Evolutionary conservation across 176 grass and related monocot species (phyloP), one percentile per base, ranked within the genome.

Genomic region (Puccinellia tenuiflora): DNA sequence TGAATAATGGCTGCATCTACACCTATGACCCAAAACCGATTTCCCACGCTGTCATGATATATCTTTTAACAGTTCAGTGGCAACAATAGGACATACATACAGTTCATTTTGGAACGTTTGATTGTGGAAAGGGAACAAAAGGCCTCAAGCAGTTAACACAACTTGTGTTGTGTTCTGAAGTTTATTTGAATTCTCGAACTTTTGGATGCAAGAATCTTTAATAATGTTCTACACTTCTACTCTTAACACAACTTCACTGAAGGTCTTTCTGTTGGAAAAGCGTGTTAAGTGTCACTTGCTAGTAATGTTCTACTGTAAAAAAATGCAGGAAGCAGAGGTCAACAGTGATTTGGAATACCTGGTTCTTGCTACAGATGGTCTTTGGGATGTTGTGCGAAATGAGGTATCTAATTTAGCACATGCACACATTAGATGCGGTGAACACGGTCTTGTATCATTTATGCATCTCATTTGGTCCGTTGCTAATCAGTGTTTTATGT

Each of bases 351-450:
- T 90, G 33, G 85, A 98, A 66, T 91, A 87, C 39, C 70, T 98
- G 53, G 85, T 95, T 85, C 93, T 95, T 63, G 96, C 96, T 62
- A 95, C 81, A 11, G 93, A 98, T 91, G 92, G 91, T 24, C 82
- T 95, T 70, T 98, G 96, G 96, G 96, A 95, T 86, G 92, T 88
- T 26, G 64, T 93, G 29, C 47, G 35, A 80, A 93, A 95, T 64
- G 90, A 98, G 96, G 96, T 95, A 88, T 46, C 18, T 45, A 25
- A 34, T 63, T 83, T 77, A 46, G 37, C 39, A 42, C 22, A 28
- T 24, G 0, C 57, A 61, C 25, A 26, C 0, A 82, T 60, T 77
- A 7, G 18, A 79, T 22, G 65, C 16, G 5, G 34, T 66, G 78
- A 66, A 30, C 12, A 16, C 10, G 17, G 34, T 15, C 25, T 59